Evolutionary conservation across 148 eudicot species (phyloP), one percentile per base, ranked within the genome.

Genomic region (Amaranthus palmeri): DNA sequence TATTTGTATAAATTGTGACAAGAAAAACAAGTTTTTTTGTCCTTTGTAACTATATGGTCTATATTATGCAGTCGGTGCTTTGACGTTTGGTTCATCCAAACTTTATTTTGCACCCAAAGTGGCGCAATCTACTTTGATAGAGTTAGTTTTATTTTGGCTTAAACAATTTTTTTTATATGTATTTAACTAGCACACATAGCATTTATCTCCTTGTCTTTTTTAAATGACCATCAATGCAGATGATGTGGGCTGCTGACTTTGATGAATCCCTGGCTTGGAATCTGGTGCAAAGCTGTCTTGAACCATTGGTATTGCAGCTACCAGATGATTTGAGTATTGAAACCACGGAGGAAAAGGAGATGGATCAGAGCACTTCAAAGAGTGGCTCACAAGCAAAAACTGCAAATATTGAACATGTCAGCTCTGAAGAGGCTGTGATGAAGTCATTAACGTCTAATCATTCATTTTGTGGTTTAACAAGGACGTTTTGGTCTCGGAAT

Each of bases 221-320:
- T 25, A 65, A 50, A 25, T 67, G 62, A 59, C 51, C 10, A 51
- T 61, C 36, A 7, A 44, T 85, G 87, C 88, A 93, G 98, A 95
- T 95, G 98, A 95, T 95, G 88, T 95, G 98, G 98, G 98, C 98
- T 69, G 98, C 98, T 84, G 98, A 95, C 81, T 95, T 95, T 78
- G 86, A 95, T 76, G 91, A 89, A 78, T 84, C 88, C 5, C 42
- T 89, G 72, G 81, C 93, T 67, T 84, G 74, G 76, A 83, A 81
- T 80, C 81, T 86, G 68, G 88, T 78, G 46, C 86, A 84, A 75
- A 85, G 79, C 78, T 89, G 97, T 81, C 96, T 88, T 61, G 90
- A 91, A 74, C 85, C 91, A 63, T 77, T 95, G 78, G 73, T 81
- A 49, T 73, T 95, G 80, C 96, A 86, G 62, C 80, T 88, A 74